A percentile compares a stretch with the other conserved stretches of the same genome.
These are phyloP conservation scores for Kalmusia sp. DNA, from an alignment of 2,329 filamentous ascomycete genomes.

Conservation along the genomic window DNA sequence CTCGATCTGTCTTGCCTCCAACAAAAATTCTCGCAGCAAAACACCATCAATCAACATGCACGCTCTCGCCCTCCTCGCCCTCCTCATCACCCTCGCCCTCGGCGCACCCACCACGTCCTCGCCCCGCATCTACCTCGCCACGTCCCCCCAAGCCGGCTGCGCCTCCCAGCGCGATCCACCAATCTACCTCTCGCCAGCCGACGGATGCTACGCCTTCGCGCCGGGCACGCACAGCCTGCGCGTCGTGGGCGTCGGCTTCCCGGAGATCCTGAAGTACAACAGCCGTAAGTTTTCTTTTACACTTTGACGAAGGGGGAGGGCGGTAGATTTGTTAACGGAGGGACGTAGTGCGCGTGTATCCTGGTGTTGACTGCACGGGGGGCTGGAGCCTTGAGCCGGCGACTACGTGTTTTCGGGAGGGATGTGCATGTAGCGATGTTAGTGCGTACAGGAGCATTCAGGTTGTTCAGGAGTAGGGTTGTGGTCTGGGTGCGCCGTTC, in stretches of 20 bases:
- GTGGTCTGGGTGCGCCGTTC: too few species aligned
- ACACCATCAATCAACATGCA: too few species aligned
- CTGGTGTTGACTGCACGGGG: constrained; percentile 7
- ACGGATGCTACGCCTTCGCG: background rate
- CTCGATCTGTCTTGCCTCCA: too few species aligned
- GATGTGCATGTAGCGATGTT: constrained; percentile 13
- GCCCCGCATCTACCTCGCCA: background rate
- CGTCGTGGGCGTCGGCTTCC: background rate
- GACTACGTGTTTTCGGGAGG: background rate
- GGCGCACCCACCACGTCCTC: background rate
- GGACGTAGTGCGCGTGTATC: constrained; percentile 10
- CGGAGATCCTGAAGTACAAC: constrained; percentile 11
- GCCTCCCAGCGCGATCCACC: background rate
- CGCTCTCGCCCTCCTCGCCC: background rate
- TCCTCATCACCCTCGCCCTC: background rate
- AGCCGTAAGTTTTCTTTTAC: too few species aligned
- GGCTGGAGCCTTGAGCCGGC: constrained; percentile 11
- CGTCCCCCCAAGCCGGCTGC: background rate
- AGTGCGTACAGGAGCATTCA: constrained; percentile 10
- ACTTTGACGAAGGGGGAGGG: too few species aligned
- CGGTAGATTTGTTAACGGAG: background rate
- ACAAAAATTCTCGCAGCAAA: too few species aligned
- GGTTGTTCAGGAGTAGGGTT: constrained; percentile 6
- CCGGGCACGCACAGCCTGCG: background rate
- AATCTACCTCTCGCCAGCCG: background rate